Conservation (phyloP, 345 rosid genomes). For the Trapa incisa region DNA sequence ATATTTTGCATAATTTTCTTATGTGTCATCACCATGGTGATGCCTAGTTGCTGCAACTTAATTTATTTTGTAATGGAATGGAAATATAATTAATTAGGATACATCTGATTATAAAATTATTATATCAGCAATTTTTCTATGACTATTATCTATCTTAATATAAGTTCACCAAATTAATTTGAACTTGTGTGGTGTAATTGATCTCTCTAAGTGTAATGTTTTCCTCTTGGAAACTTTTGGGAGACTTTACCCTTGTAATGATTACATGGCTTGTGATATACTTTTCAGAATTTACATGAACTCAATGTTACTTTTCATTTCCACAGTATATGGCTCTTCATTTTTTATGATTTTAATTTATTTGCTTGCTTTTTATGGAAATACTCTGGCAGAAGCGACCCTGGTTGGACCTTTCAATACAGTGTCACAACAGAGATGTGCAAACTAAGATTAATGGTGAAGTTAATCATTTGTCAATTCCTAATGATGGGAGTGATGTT, state of each 20-base stretch:
- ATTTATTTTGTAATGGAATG: neutral
- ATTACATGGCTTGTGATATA: neutral
- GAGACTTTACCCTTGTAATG: neutral
- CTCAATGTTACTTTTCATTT: neutral
- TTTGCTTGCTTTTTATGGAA: neutral
- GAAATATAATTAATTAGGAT: neutral
- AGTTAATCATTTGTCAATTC: conserved; percentile 16
- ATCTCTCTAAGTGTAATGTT: neutral
- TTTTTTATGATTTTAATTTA: conserved; percentile 15
- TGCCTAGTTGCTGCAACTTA: neutral
- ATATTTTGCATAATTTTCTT: neutral
- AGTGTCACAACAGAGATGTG: conserved; percentile 20
- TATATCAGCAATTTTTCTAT: neutral
- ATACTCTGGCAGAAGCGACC: conserved; percentile 21
- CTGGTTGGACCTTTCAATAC: conserved; percentile 13
- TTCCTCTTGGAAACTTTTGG: neutral
- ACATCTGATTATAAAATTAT: neutral
- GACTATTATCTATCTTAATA: neutral
- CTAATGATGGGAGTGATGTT: conserved; percentile 32
- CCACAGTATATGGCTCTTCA: neutral
- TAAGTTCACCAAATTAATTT: neutral
- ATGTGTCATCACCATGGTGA: neutral
- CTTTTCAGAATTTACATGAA: neutral
- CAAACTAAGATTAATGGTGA: conserved; percentile 18
- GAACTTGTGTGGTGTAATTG: neutral